Base-by-base conservation (phyloP, 2,329 filamentous ascomycete species). In the Calonectria honghensis region DNA sequence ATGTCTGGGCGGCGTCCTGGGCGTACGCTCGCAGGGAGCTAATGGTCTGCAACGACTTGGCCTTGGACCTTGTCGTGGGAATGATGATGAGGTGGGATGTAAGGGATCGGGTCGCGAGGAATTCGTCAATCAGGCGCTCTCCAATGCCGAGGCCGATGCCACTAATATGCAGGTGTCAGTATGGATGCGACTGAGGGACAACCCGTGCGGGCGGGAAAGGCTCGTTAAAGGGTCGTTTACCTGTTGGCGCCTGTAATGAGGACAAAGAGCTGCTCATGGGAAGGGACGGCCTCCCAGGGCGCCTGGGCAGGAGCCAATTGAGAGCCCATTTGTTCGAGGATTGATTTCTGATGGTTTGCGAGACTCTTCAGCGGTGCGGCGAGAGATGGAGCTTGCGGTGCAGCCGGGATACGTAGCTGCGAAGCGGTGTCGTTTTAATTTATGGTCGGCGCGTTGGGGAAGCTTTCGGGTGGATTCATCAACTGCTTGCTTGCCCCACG, bases 181-280 rank as follows among this genome's bases (percentile, higher is more conserved):
- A 54, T 41, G 39, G 29, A 20, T n/a, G 14, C n/a, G 10, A n/a
- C 20, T 48, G 16, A 41, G 20, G 37, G 70, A 78, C 81, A 72
- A 24, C 31, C 14, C 24, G 57, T 31, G 57, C 35, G n/a, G 37
- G n/a, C 35, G 37, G 24, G n/a, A 16, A 31, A 63, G 35, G 61
- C 18, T 24, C 27, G 4, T 50, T 16, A 16, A 31, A 63, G 35
- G 61, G 27, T 24, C 27, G 4, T 50, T 16, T 89, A 96, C 95
- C 95, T 96, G 85, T 97, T 98, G 45, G 95, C 94, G 68, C 95
- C 95, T 0, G 95, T 98, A 51, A 98, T 91, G 50, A 98, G 88
- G 11, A 95, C 91, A 82, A 91, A 92, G 61, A 89, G 85, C 80
- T 90, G 90, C 74, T 90, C 86, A 39, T 86, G 78, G 35, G 83